Evolutionary conservation across 305 asterid species (phyloP).

Genomic region (Fraxinus greggii): DNA sequence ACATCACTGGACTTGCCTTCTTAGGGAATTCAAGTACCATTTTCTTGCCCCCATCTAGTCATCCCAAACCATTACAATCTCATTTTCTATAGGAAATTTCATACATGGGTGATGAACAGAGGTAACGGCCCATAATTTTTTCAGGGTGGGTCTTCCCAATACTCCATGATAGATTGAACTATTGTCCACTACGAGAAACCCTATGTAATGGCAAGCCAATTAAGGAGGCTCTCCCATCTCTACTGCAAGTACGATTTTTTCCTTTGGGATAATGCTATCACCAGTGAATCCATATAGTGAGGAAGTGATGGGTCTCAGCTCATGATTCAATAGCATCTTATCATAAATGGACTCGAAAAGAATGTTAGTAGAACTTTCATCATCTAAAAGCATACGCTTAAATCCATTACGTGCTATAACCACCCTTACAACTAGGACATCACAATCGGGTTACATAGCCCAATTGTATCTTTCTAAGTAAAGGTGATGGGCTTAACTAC

Average conservation of each 20-base stretch:
- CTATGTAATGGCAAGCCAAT: background rate
- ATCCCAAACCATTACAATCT: background rate
- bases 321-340: background rate
- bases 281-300: background rate
- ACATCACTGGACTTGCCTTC: background rate
- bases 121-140: background rate
- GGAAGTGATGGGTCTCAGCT: background rate
- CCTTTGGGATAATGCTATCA: background rate
- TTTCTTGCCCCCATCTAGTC: background rate
- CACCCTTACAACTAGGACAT: background rate
- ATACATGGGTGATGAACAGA: background rate
- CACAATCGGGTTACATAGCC: background rate
- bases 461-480: background rate
- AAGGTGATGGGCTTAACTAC: background rate
- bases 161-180: background rate
- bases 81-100: background rate
- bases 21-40: background rate
- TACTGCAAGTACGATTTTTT: background rate
- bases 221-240: background rate
- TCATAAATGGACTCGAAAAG: background rate
- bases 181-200: background rate
- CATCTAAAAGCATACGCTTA: background rate
- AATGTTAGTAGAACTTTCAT: background rate
- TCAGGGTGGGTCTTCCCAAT: background rate
- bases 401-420: background rate